These are phyloP conservation scores for Leccinum olivaceopallidum DNA, from an alignment of 768 basidiomycete species.

Conservation along the genomic window DNA sequence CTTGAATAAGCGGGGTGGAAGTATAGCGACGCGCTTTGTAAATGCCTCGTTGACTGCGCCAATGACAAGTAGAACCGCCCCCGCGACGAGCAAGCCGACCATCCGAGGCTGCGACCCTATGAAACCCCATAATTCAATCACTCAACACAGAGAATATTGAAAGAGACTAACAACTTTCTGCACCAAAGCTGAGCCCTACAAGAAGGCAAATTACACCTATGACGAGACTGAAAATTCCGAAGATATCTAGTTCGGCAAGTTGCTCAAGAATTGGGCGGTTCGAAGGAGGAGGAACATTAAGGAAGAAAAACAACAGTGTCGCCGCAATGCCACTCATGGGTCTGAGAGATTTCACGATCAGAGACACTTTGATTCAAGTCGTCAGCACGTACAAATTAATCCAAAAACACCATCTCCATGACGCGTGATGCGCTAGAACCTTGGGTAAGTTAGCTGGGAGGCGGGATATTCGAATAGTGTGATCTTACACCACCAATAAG, in stretches of 20 bases:
- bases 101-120: conserved; percentile 58
- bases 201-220: conserved; percentile 65
- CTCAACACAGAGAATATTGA: not conserved
- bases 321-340: conserved; percentile 70
- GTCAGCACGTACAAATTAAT: not conserved
- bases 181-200: conserved; percentile 69
- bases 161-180: conserved; percentile 56
- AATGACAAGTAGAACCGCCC: conserved; percentile 48
- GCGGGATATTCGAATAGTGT: not conserved
- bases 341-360: conserved; percentile 33
- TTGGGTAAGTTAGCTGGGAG: conserved; percentile 21
- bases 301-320: conserved; percentile 63
- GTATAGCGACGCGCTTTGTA: conserved; percentile 65
- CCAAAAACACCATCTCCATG: conserved; percentile 83
- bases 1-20: conserved; percentile 75
- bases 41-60: conserved; percentile 57
- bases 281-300: conserved; percentile 72
- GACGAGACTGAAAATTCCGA: conserved; percentile 62
- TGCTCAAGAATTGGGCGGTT: conserved; percentile 59
- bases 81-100: conserved; percentile 57
- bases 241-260: conserved; percentile 63
- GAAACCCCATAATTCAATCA: not conserved
- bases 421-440: conserved; percentile 70
- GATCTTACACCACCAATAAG: conserved; percentile 75
- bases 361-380: not conserved